Base-by-base conservation (phyloP, 2,329 filamentous ascomycete genomes). In the Zymoseptoria pseudotritici region DNA sequence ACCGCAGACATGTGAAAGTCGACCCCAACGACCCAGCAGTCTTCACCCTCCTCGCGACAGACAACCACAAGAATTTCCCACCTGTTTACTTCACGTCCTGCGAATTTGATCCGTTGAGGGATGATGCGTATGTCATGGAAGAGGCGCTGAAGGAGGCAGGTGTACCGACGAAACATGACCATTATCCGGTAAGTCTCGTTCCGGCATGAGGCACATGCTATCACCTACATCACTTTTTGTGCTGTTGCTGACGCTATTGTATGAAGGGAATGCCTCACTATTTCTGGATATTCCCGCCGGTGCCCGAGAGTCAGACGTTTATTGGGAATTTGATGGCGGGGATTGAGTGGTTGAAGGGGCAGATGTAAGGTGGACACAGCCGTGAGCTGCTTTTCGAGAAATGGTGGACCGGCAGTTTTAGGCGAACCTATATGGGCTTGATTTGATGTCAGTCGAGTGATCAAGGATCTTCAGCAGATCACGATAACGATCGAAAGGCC, bases 61-160 rank as follows among this genome's bases (percentile, higher is more conserved):
- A 65, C 5, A 65, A 64, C 4, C 66, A 67, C 56, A 61, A 60
- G 54, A 64, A 69, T 24, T 70, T 80, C 24, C 79, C 80, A 2
- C 74, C 72, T 1, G 74, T 77, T 0, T 83, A 82, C 65, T 71
- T 84, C 4, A 78, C 81, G 61, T 71, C 80, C 1, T 78, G 75
- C 61, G 80, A 80, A n/a, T 64, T 79, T 54, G 82, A 83, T 65
- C 77, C 77, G 0, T 63, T 80, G 4, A 69, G 81, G 7, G 82
- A 84, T 61, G 81, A 83, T 59, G 78, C 71, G 0, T 62, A 82
- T 31, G 76, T 83, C 0, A 83, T 82, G 65, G 80, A 82, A 66
- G 69, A 73, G 53, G 66, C 77, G 2, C 64, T 83, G 62, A 71
- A 76, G 29, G 78, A 79, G 52, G 74, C 78, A 0, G 75, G 69